Evolutionary conservation across 805 yeast species (phyloP).

Genomic region (Wickerhamomyces canadensis): DNA sequence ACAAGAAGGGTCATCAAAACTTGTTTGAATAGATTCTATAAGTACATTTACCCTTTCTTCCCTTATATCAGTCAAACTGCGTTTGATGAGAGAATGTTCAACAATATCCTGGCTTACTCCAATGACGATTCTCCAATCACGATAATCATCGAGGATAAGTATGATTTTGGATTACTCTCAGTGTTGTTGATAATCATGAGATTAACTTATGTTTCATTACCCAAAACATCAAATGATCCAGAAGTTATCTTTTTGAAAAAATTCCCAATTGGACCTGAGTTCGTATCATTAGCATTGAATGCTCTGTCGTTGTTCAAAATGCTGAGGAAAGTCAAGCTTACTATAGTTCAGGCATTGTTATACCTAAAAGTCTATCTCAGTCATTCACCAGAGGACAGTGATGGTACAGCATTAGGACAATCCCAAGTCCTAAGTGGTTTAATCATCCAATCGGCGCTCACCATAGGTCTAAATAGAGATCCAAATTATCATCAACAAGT

Average conservation of each 20-base stretch:
- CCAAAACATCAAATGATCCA: constrained; percentile 13
- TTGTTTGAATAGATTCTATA: constrained; percentile 37
- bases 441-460: constrained; percentile 37
- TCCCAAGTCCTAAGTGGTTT: constrained; percentile 33
- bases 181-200: constrained; percentile 36
- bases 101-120: constrained; percentile 30
- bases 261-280: constrained; percentile 35
- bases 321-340: constrained; percentile 31
- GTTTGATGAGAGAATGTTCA: constrained; percentile 27
- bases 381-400: constrained; percentile 44
- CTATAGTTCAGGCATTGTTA: constrained; percentile 39
- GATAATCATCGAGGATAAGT: constrained; percentile 31
- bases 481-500: constrained; percentile 28
- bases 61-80: constrained; percentile 39
- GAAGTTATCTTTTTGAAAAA: constrained; percentile 23
- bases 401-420: constrained; percentile 39
- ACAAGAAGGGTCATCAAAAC: constrained; percentile 33
- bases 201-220: constrained; percentile 36
- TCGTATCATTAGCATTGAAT: constrained; percentile 32
- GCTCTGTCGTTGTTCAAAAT: constrained; percentile 38
- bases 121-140: constrained; percentile 19
- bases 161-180: constrained; percentile 37
- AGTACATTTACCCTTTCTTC: constrained; percentile 39
- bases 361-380: constrained; percentile 34
- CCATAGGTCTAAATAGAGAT: constrained; percentile 44